A percentile compares a stretch with the other conserved stretches of the same genome.
phyloP scores from a whole-genome alignment of 179 eudicot species.

The Spinacia oleracea region DNA sequence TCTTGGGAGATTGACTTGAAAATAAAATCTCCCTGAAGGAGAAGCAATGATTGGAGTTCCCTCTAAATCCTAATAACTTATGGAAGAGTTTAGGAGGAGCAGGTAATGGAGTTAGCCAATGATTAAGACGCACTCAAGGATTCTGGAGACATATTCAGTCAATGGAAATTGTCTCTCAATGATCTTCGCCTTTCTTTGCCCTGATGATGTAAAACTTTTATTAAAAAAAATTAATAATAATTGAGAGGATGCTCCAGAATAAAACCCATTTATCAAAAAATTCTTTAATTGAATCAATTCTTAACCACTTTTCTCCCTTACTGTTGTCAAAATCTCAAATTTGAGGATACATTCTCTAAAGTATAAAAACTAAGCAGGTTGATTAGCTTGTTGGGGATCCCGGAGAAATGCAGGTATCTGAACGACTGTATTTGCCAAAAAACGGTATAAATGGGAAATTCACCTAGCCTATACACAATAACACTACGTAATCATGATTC shows the following conservation, averaged over 20 bases:
- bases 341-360: neutral
- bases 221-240: too few relatives aligned
- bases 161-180: neutral
- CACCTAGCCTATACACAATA: neutral
- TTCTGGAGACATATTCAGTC: neutral
- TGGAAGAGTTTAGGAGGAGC: neutral
- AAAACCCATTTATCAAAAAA: too few relatives aligned
- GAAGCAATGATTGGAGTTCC: neutral
- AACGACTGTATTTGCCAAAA: neutral
- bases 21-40: too few relatives aligned
- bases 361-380: too few relatives aligned
- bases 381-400: neutral
- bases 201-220: neutral
- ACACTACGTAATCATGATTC: neutral
- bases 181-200: neutral
- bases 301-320: neutral
- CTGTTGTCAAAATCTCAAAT: neutral
- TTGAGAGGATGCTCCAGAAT: neutral
- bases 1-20: too few relatives aligned
- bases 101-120: neutral
- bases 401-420: neutral
- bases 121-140: neutral
- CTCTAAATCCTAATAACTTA: neutral
- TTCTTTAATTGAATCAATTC: neutral
- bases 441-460: neutral